Base-by-base conservation (phyloP, 148 eudicot species). In the Chenopodium berlandieri region DNA sequence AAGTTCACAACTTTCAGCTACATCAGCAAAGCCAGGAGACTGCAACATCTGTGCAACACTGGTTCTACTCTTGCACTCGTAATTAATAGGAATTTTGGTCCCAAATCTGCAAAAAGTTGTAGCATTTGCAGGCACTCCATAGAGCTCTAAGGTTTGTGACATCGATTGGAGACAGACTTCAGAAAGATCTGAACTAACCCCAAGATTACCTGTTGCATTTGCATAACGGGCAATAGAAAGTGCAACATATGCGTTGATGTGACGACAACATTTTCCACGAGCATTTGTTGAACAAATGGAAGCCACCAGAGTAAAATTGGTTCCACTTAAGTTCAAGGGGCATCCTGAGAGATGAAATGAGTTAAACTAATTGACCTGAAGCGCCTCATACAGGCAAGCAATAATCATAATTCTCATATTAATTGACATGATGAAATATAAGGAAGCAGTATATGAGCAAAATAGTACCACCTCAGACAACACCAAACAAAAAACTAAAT, bases 251-350 rank as follows among this genome's bases (percentile, higher is more conserved):
- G 98, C 92, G 79, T 96, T 94, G 48, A 96, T 90, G 83, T 94
- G 91, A 14, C 99, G 97, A 86, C 99, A 96, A 79, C 99, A 96
- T 74, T 88, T 94, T 40, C 85, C 95, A 76, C 97, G 91, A 8
- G 85, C 89, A 75, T 82, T 87, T 27, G 84, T 87, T 73, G 98
- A 91, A 83, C 99, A 96, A 20, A 90, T 68, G 32, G 94, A 86
- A 77, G 99, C 90, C 74, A 91, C 90, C 17, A 90, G 82, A 9
- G 97, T 91, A 78, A 91, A 88, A 84, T 96, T 96, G 66, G 92
- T 83, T 71, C 89, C 88, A 37, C 86, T 91, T 80, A 96, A 83
- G 83, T 92, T 90, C 85, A 96, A 89, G 37, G 98, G 99, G 83
- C 99, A 96, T 82, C 88, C 99, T 96, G 82, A 77, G 47, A n/a